Evolutionary conservation across 192 early-diverging fungal species (phyloP), one percentile per base, ranked within the genome.

Genomic region (Umbelopsis vinacea): DNA sequence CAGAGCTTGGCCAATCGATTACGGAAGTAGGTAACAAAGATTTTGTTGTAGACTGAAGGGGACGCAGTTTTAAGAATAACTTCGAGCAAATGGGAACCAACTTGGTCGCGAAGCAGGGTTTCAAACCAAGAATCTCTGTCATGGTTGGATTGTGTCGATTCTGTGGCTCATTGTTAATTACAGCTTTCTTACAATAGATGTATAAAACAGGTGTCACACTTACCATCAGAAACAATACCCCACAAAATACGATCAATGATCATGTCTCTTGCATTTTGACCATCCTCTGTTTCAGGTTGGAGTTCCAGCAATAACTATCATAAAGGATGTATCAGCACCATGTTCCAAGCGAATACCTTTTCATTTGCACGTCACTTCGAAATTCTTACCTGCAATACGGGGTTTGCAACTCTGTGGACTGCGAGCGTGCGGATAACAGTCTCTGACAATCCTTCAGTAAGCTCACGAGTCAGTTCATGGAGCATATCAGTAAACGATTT

Each of bases 51-150:
- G 21, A 89, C 68, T 12, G 69, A 63, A 17, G 84, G 70, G 8
- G 84, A 83, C 24, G 80, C 81, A n/a, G 85, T 78, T 68, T 87
- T 77, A 23, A 88, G 60, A 68, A 95, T 82, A 67, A 88, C 88
- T 77, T 96, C 91, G 40, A 94, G 74, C 33, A 96, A 76, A 74
- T 94, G 94, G 15, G 93, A 93, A 9, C 93, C 94, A 50, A 94
- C 89, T 9, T 79, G 82, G 68, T 94, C 86, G 47, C 84, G 75
- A 52, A 96, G 81, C 38, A 94, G 74, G 14, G 78, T 82, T 47
- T 86, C 78, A 63, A 89, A 81, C 76, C 80, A 85, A 11, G 81
- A 76, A 77, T 87, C 84, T 46, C 86, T 75, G 46, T 83, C 81
- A 33, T 71, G n/a, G 17, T 50, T 54, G 9, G 47, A 48, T 46